phyloP scores from a whole-genome alignment of 2,329 filamentous ascomycete species.

The Diaporthe sp. region DNA sequence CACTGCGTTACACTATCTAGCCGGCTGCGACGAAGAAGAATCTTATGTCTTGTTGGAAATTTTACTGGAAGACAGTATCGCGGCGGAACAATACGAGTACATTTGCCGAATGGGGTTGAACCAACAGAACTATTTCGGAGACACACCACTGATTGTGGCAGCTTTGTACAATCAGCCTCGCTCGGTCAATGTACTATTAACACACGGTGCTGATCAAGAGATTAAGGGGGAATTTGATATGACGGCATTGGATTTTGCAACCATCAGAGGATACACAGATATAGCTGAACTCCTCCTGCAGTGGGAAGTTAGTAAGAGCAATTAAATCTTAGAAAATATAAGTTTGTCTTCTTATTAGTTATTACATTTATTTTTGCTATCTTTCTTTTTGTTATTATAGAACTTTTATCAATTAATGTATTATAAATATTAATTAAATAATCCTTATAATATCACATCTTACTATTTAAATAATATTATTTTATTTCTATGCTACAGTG shows the following conservation, averaged over 20 bases:
- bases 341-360: too few species aligned
- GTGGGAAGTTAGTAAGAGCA: too few species aligned
- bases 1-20: neutral
- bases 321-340: too few species aligned
- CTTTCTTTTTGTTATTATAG: too few species aligned
- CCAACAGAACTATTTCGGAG: neutral
- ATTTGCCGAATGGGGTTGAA: neutral
- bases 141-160: slow-evolving; percentile 3
- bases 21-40: neutral
- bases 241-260: slow-evolving; percentile 8
- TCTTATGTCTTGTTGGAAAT: neutral
- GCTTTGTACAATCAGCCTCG: neutral
- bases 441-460: too few species aligned
- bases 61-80: neutral
- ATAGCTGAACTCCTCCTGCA: neutral
- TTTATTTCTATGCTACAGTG: too few species aligned
- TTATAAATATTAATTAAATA: too few species aligned
- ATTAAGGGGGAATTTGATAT: neutral
- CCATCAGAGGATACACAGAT: neutral
- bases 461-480: too few species aligned
- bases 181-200: neutral
- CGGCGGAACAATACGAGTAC: neutral
- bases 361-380: too few species aligned
- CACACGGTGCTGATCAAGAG: neutral
- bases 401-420: too few species aligned